Conservation (phyloP, 2,329 filamentous ascomycete species). For the Sclerotinia sclerotiorum region DNA sequence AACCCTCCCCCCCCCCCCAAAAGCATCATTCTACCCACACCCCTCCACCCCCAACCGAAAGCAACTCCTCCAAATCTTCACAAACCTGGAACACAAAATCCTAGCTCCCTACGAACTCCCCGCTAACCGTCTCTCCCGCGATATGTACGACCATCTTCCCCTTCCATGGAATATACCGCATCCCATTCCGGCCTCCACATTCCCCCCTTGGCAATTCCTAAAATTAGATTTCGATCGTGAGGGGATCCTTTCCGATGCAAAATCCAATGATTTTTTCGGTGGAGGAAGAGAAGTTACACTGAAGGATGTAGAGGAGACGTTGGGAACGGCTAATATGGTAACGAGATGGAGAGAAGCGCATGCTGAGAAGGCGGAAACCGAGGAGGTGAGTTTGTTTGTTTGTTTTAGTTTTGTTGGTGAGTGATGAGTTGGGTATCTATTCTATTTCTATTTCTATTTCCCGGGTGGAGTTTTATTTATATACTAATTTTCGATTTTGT, state of each 20-base stretch:
- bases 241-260: slow-evolving; percentile 35
- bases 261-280: slow-evolving; percentile 36
- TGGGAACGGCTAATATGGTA: slow-evolving; percentile 44
- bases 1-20: background rate
- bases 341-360: slow-evolving; percentile 45
- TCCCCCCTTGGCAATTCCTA: slow-evolving; percentile 41
- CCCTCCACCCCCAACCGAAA: slow-evolving; percentile 43
- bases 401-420: slow-evolving; percentile 31
- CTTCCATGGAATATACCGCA: slow-evolving; percentile 47
- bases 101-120: slow-evolving; percentile 43
- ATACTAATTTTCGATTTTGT: background rate
- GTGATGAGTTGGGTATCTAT: background rate
- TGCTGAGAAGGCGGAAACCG: slow-evolving; percentile 41
- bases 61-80: slow-evolving; percentile 43
- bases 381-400: slow-evolving; percentile 36
- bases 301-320: slow-evolving; percentile 32
- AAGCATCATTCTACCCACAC: slow-evolving; percentile 30
- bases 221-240: slow-evolving; percentile 43
- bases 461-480: background rate
- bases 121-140: slow-evolving; percentile 43
- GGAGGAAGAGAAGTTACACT: slow-evolving; percentile 26
- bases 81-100: slow-evolving; percentile 41
- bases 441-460: background rate
- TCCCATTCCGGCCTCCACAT: slow-evolving; percentile 30
- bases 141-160: slow-evolving; percentile 44